A percentile compares a stretch with the other conserved stretches of the same genome.
Conservation (phyloP, 2,329 filamentous ascomycete species). For the Neofusicoccum cordaticola region DNA sequence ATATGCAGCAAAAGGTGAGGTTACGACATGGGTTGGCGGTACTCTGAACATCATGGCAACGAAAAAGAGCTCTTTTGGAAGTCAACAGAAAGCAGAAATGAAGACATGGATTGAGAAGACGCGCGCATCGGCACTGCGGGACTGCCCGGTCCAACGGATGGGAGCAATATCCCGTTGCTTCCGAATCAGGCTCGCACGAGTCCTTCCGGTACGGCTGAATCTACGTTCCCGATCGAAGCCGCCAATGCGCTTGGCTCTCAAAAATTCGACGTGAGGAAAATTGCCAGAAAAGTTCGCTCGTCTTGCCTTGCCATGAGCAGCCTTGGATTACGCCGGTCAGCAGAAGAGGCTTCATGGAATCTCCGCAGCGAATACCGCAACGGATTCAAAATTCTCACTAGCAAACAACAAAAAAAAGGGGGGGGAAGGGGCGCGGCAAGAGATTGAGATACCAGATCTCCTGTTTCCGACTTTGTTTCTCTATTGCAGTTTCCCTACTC, state of each 20-base stretch:
- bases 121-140: neutral
- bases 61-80: constrained; percentile 13
- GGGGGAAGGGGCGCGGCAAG: neutral
- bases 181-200: neutral
- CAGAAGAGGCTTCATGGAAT: neutral
- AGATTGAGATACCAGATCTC: neutral
- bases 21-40: constrained; percentile 7
- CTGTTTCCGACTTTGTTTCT: neutral
- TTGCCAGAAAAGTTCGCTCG: neutral
- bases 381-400: neutral
- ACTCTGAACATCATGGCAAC: constrained; percentile 8
- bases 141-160: neutral
- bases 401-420: neutral
- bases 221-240: neutral
- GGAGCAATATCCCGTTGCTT: neutral
- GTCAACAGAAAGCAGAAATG: constrained; percentile 13
- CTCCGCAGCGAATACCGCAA: too few species aligned
- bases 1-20: constrained; percentile 8
- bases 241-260: neutral
- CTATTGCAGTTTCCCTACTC: neutral
- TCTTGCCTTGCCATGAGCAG: neutral
- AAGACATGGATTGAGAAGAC: constrained; percentile 9
- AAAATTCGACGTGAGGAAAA: neutral
- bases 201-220: neutral
- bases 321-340: neutral